phyloP scores from a whole-genome alignment of 352 stramenopile genomes.

The Phytophthora uliginosa region DNA sequence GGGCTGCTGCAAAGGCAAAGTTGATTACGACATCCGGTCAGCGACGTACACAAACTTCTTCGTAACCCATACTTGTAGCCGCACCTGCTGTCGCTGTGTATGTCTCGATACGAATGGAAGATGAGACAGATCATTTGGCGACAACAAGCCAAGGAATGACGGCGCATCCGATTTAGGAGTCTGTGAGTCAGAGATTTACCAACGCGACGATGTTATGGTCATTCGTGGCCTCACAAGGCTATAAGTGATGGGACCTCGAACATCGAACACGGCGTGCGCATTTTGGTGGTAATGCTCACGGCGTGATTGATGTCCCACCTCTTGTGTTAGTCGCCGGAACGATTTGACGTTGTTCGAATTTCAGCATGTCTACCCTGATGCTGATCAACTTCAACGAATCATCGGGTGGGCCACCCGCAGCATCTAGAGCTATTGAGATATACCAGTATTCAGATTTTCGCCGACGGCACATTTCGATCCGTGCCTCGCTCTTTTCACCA shows the following conservation, averaged over 20 bases:
- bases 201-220: not conserved
- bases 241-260: not conserved
- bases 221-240: not conserved
- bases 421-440: not conserved
- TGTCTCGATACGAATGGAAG: not conserved
- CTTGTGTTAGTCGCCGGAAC: not conserved
- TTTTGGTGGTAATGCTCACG: not conserved
- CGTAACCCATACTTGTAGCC: not conserved
- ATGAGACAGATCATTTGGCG: not conserved
- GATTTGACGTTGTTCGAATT: slow-evolving; percentile 2
- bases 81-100: not conserved
- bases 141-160: not conserved
- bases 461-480: not conserved
- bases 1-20: no score
- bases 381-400: not conserved
- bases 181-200: not conserved
- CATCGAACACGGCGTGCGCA: not conserved
- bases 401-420: not conserved
- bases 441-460: not conserved
- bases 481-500: slow-evolving; percentile 4
- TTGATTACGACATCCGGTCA: no score
- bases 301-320: not conserved
- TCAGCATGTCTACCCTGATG: slow-evolving; percentile 1
- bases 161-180: not conserved
- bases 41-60: not conserved